Base-by-base conservation (phyloP, 768 basidiomycete species). In the Podaxis carcinomalis region DNA sequence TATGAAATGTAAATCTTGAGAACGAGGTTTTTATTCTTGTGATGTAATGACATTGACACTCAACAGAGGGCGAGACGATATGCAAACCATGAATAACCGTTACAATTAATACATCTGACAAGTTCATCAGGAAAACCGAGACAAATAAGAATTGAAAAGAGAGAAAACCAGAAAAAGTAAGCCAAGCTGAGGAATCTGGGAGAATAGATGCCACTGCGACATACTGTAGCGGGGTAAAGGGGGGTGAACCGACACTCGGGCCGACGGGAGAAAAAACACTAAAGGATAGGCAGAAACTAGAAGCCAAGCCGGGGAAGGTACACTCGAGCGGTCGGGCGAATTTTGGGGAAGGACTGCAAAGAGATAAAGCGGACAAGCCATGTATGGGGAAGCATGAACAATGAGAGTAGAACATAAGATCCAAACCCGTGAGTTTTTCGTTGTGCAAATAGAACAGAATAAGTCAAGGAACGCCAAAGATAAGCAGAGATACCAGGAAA, bases 41-140 rank as follows among this genome's bases (percentile, higher is more conserved):
- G 47, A 49, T 27, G 47, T 49, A 49, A 27, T 44, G 42, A 44
- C 42, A 47, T 32, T 35, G 10, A 25, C 40, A 36, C 37, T 11
- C 35, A 37, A 46, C 32, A 53, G 32, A 7, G 23, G n/a, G 23
- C 13, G n/a, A 13, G 25, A 36, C 19, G 51, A 60, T 49, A 61
- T 49, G 59, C 53, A 61, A 46, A 61, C 47, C 5, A 54, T 54
- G 46, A 39, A 61, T 61, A 47, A 55, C 37, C 6, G 35, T 28
- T 55, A 55, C 53, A 61, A 49, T 6, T 54, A 55, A 39, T 50
- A 61, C 44, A 54, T 53, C 51, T 53, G 57, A 51, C 50, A n/a
- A 51, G 23, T 59, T 40, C 35, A 47, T 60, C 52, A 39, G 13
- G 49, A 19, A 19, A 47, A 49, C 25, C 28, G 50, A 53, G 21